Evolutionary conservation across 2,329 filamentous ascomycete genomes (phyloP).

Genomic region (Tolypocladium album): DNA sequence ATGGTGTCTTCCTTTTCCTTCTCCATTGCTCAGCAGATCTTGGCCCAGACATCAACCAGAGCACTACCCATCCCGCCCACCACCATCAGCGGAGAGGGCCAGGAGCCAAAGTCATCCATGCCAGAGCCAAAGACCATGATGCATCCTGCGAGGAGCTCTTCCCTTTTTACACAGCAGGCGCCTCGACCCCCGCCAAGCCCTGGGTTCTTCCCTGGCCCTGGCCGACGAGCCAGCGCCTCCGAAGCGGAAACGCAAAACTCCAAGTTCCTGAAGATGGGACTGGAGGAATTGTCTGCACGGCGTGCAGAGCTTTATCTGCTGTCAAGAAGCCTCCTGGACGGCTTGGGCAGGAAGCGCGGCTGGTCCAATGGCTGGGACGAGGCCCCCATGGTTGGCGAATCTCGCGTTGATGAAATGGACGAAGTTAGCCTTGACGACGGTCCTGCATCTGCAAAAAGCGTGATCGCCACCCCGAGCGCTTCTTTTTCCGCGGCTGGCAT

Average conservation of each 20-base stretch:
- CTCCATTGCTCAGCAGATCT: constrained; percentile 62
- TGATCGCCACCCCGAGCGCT: neutral
- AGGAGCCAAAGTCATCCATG: constrained; percentile 52
- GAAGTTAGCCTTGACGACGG: constrained; percentile 42
- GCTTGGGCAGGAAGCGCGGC: constrained; percentile 56
- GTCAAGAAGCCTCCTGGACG: constrained; percentile 69
- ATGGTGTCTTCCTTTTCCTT: constrained; percentile 71
- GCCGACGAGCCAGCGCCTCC: constrained; percentile 24
- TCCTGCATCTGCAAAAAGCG: neutral
- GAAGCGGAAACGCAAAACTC: constrained; percentile 29
- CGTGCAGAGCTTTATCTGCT: constrained; percentile 74
- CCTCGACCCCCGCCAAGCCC: constrained; percentile 35
- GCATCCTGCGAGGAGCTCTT: constrained; percentile 55
- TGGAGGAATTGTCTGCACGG: constrained; percentile 72
- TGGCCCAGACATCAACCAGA: constrained; percentile 63
- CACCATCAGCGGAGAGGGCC: constrained; percentile 34
- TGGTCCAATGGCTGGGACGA: constrained; percentile 72
- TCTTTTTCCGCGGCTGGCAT: constrained; percentile 21
- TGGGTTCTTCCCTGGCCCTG: constrained; percentile 39
- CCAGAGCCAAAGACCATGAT: constrained; percentile 62
- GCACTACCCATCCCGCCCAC: constrained; percentile 56
- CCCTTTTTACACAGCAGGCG: constrained; percentile 35
- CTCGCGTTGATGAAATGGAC: constrained; percentile 38
- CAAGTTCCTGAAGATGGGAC: constrained; percentile 49
- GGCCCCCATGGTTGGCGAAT: constrained; percentile 38